Conservation (phyloP, 495 filamentous ascomycete genomes). For the Neurospora sublineolata region DNA sequence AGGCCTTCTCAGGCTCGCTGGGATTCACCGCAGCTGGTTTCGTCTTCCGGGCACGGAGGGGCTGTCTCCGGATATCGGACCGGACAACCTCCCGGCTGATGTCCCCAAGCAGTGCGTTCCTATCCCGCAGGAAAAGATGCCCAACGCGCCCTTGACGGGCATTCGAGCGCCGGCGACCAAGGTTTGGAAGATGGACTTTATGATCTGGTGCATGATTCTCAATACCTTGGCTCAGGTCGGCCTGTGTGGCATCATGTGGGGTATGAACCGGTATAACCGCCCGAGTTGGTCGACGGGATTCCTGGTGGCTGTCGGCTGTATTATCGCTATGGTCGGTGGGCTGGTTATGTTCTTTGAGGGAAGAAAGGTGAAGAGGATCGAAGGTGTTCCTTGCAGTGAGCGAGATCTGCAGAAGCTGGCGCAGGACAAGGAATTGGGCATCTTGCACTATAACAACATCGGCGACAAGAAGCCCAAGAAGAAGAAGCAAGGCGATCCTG, state of each 20-base stretch:
- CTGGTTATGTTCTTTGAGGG: conserved; percentile 56
- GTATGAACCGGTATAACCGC: conserved; percentile 53
- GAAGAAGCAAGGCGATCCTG: conserved; percentile 16
- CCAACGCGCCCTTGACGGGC: conserved; percentile 50
- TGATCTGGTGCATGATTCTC: conserved; percentile 59
- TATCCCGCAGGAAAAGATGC: conserved; percentile 42
- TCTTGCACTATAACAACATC: conserved; percentile 43
- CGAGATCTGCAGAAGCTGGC: conserved; percentile 33
- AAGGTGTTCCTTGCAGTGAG: conserved; percentile 44
- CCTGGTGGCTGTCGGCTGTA: conserved; percentile 58
- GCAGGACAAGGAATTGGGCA: conserved; percentile 36
- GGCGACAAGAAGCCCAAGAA: conserved; percentile 38
- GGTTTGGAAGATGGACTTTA: conserved; percentile 69
- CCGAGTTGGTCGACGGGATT: conserved; percentile 65
- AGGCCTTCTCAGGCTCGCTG: conserved; percentile 49
- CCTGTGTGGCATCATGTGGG: conserved; percentile 73
- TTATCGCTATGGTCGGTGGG: conserved; percentile 58
- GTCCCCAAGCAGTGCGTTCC: conserved; percentile 36
- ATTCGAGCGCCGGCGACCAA: conserved; percentile 51
- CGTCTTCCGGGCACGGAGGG: conserved; percentile 47
- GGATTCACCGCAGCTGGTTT: conserved; percentile 61
- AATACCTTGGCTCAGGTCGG: conserved; percentile 67
- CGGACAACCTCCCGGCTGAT: conserved; percentile 28
- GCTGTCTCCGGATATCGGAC: conserved; percentile 30
- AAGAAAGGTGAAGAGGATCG: conserved; percentile 51